Conservation (phyloP, 2,329 filamentous ascomycete genomes). For the Westerdykella ornata region DNA sequence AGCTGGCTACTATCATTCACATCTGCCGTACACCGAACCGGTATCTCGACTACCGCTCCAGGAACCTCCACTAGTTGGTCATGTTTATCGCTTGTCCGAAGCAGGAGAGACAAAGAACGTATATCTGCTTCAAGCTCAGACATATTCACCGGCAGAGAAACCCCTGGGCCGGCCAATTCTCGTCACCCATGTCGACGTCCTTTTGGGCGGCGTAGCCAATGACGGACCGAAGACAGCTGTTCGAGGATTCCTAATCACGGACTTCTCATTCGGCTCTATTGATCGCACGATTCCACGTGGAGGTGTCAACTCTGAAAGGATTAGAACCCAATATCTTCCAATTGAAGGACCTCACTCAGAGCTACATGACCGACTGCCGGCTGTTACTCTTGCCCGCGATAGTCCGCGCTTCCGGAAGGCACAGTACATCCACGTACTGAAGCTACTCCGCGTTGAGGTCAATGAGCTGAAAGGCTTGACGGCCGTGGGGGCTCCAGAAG, state of each 20-base stretch:
- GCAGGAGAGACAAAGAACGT: neutral
- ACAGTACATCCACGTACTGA: too few relatives aligned
- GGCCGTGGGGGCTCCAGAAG: too few relatives aligned
- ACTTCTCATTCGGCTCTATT: neutral
- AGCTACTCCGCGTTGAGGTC: too few relatives aligned
- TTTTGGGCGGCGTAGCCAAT: too few relatives aligned
- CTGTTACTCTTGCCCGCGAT: too few relatives aligned
- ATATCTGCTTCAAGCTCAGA: neutral
- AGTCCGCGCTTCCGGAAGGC: too few relatives aligned
- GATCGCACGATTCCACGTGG: neutral
- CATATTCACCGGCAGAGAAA: neutral
- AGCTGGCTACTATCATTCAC: neutral
- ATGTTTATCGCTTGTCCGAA: neutral
- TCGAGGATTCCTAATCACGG: neutral
- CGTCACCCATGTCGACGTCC: neutral
- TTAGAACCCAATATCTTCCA: neutral
- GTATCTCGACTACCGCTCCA: too few relatives aligned
- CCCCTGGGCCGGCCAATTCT: neutral
- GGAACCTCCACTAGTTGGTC: neutral
- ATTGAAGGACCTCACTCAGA: neutral
- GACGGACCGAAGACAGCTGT: neutral
- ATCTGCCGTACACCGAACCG: neutral
- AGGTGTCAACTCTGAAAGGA: neutral
- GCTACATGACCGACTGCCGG: neutral
- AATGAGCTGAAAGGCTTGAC: too few relatives aligned